Evolutionary conservation across 2,329 filamentous ascomycete genomes (phyloP).

Genomic region (Neopestalotiopsis sp.): DNA sequence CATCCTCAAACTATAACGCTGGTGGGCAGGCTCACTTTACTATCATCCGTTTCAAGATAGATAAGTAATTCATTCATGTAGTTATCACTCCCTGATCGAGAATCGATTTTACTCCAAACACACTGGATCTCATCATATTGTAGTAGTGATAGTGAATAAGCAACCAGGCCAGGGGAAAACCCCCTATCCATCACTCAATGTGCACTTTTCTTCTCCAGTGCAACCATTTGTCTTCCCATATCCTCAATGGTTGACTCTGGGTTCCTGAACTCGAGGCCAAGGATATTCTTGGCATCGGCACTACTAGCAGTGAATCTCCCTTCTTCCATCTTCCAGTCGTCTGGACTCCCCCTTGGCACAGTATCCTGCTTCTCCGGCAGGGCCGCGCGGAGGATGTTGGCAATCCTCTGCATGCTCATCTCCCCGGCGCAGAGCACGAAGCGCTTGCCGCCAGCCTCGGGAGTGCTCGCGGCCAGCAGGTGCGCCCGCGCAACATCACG

Average conservation of each 20-base stretch:
- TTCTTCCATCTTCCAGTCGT: constrained; percentile 23
- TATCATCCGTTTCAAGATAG: too few species aligned
- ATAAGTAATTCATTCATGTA: too few species aligned
- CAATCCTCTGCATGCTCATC: constrained; percentile 27
- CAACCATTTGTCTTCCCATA: constrained; percentile 26
- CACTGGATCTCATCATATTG: too few species aligned
- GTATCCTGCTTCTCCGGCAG: constrained; percentile 26
- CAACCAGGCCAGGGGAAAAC: too few species aligned
- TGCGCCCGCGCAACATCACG: constrained; percentile 34
- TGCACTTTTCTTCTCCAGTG: constrained; percentile 23
- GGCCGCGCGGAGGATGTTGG: constrained; percentile 26
- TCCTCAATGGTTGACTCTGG: constrained; percentile 28
- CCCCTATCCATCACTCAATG: background rate
- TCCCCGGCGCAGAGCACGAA: constrained; percentile 30
- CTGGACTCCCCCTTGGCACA: constrained; percentile 27
- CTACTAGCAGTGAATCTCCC: constrained; percentile 26
- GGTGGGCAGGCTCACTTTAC: too few species aligned
- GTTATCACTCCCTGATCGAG: too few species aligned
- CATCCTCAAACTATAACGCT: too few species aligned
- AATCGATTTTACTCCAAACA: too few species aligned
- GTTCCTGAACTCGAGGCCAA: constrained; percentile 30
- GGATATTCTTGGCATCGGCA: constrained; percentile 25
- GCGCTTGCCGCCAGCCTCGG: constrained; percentile 31
- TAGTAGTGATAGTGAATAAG: too few species aligned
- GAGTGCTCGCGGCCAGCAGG: constrained; percentile 27